Evolutionary conservation across 176 grass and related monocot species (phyloP).

Genomic region (Ensete ventricosum): DNA sequence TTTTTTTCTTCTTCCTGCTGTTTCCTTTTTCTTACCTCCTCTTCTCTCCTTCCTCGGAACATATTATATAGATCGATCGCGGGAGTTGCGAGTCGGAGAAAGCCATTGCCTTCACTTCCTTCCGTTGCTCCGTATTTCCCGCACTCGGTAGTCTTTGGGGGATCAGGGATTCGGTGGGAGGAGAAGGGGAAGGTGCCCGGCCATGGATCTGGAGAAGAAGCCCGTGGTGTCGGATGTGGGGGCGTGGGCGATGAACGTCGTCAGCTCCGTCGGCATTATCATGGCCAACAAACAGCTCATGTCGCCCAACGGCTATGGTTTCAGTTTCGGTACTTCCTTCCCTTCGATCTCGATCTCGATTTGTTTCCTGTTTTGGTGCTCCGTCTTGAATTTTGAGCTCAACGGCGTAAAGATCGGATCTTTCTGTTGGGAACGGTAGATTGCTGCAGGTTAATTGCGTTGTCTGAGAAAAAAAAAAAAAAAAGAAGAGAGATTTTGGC

Average conservation of each 20-base stretch:
- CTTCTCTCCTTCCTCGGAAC: too few species aligned
- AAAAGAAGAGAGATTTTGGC: neutral
- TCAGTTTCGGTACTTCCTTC: slow-evolving; percentile 57
- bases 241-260: slow-evolving; percentile 93
- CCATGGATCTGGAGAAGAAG: slow-evolving; percentile 48
- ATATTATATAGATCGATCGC: too few species aligned
- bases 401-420: neutral
- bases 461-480: neutral
- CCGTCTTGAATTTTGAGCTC: neutral
- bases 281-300: slow-evolving; percentile 97
- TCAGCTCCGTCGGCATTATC: slow-evolving; percentile 93
- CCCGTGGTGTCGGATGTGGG: slow-evolving; percentile 70
- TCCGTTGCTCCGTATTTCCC: too few species aligned
- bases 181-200: neutral
- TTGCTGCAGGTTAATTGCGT: neutral
- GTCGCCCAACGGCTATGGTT: slow-evolving; percentile 75
- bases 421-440: neutral
- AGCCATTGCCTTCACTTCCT: too few species aligned
- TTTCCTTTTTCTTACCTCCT: too few species aligned
- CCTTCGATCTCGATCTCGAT: slow-evolving; percentile 26
- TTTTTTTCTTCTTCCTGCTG: too few species aligned
- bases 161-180: neutral
- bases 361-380: neutral
- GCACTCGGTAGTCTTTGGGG: neutral
- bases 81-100: too few species aligned